Percentiles rank a stretch among this genome's conserved stretches.
phyloP scores from a whole-genome alignment of 495 filamentous ascomycete species.

The Darksidea phi region DNA sequence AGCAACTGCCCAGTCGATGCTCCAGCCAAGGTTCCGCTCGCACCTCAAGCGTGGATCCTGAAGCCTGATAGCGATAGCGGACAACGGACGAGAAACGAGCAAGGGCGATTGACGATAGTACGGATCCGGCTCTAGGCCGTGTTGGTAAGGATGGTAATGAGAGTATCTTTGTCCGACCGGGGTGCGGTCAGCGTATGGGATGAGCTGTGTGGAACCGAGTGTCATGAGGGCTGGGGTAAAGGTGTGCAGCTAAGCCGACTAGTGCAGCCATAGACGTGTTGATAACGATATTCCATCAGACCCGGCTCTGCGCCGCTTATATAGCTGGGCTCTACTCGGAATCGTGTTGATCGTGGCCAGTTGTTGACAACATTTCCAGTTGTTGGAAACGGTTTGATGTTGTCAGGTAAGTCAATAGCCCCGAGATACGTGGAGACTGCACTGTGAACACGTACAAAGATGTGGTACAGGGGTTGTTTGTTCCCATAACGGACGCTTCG shows the following conservation, averaged over 20 bases:
- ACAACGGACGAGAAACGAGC: background rate
- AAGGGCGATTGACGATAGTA: conserved; percentile 3
- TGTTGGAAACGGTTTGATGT: background rate
- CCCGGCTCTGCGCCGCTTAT: background rate
- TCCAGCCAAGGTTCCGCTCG: conserved; percentile 31
- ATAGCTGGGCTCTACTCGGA: background rate
- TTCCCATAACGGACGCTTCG: no score
- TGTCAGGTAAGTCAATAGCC: background rate
- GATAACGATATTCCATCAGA: background rate
- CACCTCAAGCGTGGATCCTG: conserved; percentile 14
- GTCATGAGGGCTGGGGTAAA: conserved; percentile 18
- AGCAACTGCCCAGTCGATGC: conserved; percentile 29
- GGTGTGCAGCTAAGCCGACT: background rate
- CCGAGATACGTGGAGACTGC: background rate
- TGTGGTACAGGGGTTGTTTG: no score
- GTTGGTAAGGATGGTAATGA: background rate
- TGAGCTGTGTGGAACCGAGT: conserved; percentile 4
- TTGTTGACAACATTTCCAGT: background rate
- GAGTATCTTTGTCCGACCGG: background rate
- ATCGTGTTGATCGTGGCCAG: no score
- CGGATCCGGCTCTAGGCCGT: conserved; percentile 10
- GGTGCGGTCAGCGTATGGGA: conserved; percentile 11
- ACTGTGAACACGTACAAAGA: background rate
- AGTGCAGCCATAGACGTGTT: conserved; percentile 8
- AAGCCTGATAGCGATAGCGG: background rate